Evolutionary conservation across 768 basidiomycete genomes (phyloP).

Genomic region (Hysterangium stoloniferum): DNA sequence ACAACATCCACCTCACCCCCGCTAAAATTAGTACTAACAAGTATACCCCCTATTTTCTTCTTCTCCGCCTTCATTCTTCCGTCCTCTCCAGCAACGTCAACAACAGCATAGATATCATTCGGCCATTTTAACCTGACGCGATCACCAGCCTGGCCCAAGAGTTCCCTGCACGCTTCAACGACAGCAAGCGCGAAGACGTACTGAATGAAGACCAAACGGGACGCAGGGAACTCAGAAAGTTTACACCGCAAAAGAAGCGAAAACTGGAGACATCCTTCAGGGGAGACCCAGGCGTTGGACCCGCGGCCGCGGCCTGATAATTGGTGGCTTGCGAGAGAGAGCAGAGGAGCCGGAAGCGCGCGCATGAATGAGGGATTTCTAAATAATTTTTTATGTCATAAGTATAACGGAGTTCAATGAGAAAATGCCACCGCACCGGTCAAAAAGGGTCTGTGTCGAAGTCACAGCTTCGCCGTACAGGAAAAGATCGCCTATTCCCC

Average conservation of each 20-base stretch:
- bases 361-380: constrained; percentile 75
- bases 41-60: constrained; percentile 85
- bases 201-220: constrained; percentile 84
- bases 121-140: constrained; percentile 89
- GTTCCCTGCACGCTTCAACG: constrained; percentile 71
- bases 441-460: constrained; percentile 91
- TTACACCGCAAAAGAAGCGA: constrained; percentile 64
- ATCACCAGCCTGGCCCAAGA: constrained; percentile 38
- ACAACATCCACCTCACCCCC: constrained; percentile 67
- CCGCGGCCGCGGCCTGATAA: constrained; percentile 85
- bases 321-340: constrained; percentile 84
- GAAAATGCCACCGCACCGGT: constrained; percentile 52
- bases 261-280: constrained; percentile 80
- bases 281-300: constrained; percentile 87
- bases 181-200: constrained; percentile 89
- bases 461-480: constrained; percentile 87
- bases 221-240: constrained; percentile 41
- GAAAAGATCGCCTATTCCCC: constrained; percentile 64
- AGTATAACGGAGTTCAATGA: not conserved
- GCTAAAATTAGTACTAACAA: constrained; percentile 83
- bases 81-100: constrained; percentile 33
- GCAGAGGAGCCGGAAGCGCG: constrained; percentile 61
- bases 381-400: not conserved
- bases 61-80: constrained; percentile 31
- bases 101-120: constrained; percentile 82